phyloP scores from a whole-genome alignment of 495 filamentous ascomycete genomes.

The Penicillium alfredii region DNA sequence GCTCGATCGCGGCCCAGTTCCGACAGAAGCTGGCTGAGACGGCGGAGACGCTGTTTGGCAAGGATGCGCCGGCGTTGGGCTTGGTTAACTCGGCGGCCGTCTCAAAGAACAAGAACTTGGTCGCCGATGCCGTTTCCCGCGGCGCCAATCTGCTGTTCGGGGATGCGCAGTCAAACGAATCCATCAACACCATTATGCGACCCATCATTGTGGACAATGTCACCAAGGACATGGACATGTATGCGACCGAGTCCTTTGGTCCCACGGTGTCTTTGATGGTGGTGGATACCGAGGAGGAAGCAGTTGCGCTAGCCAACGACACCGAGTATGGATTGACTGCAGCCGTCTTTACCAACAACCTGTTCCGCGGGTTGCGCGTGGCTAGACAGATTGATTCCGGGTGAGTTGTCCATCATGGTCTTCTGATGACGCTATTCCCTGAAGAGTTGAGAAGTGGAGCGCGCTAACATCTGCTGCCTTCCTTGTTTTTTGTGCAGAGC shows the following conservation, averaged over 20 bases:
- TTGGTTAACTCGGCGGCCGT: conserved; percentile 58
- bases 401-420: conserved; percentile 19
- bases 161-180: conserved; percentile 43
- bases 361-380: conserved; percentile 43
- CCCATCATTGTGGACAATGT: conserved; percentile 66
- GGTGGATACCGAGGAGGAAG: conserved; percentile 45
- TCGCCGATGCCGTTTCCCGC: conserved; percentile 59
- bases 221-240: conserved; percentile 79
- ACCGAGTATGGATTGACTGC: conserved; percentile 47
- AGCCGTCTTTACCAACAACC: conserved; percentile 43
- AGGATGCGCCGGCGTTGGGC: conserved; percentile 45
- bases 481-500: conserved; percentile 33
- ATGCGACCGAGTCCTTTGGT: conserved; percentile 75
- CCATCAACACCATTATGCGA: conserved; percentile 51
- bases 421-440: too few relatives aligned
- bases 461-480: conserved; percentile 1
- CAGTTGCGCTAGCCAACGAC: conserved; percentile 45
- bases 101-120: conserved; percentile 60
- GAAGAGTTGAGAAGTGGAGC: too few relatives aligned
- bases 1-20: conserved; percentile 59
- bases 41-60: conserved; percentile 43
- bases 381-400: conserved; percentile 47
- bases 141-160: conserved; percentile 65
- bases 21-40: conserved; percentile 46
- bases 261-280: conserved; percentile 59